Conservation (phyloP, 257 asterid genomes). For the Lycium ferocissimum region DNA sequence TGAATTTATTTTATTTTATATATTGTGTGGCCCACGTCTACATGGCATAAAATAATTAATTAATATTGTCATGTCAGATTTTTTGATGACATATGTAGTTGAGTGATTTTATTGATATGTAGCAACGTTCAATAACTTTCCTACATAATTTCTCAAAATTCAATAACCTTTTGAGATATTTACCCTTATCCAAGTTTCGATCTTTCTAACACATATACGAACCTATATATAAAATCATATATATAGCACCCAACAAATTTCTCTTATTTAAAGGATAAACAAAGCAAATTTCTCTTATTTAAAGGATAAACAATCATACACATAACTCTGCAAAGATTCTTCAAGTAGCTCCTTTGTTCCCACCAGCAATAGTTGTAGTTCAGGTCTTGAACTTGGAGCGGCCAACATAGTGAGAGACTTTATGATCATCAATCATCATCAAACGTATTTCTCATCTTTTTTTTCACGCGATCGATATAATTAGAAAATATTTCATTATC, state of each 20-base stretch:
- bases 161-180: no score
- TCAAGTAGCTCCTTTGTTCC: not conserved
- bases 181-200: not conserved
- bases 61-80: no score
- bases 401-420: slow-evolving; percentile 34
- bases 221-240: not conserved
- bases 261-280: no score
- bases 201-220: not conserved
- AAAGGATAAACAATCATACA: not conserved
- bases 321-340: not conserved
- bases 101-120: no score
- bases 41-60: no score
- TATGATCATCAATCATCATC: slow-evolving; percentile 47
- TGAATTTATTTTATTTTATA: no score
- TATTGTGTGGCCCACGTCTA: no score
- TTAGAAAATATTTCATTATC: slow-evolving; percentile 33
- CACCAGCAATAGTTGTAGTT: slow-evolving; percentile 40
- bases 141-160: no score
- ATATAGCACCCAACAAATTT: not conserved
- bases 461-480: slow-evolving; percentile 47
- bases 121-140: no score
- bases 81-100: no score
- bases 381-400: slow-evolving; percentile 48
- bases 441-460: slow-evolving; percentile 37
- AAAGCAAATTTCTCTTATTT: no score